Conservation (phyloP, 305 asterid species). For the Fraxinus angustifolia region DNA sequence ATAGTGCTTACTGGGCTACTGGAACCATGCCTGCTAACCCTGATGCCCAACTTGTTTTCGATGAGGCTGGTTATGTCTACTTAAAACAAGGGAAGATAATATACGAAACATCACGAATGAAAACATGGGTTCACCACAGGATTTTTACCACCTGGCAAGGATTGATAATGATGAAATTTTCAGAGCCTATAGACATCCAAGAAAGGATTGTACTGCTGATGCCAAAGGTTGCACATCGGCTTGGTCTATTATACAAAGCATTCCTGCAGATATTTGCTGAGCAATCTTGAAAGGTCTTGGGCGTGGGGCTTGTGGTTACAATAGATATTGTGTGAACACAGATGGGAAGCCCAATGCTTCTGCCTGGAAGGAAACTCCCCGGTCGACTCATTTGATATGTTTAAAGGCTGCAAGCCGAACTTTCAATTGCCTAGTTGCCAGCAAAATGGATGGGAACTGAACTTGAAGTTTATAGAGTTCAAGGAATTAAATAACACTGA, state of each 20-base stretch:
- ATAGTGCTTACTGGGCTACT: constrained; percentile 24
- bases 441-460: constrained; percentile 23
- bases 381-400: constrained; percentile 18
- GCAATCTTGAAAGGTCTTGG: constrained; percentile 13
- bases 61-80: constrained; percentile 28
- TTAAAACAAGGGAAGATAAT: background rate
- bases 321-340: constrained; percentile 30
- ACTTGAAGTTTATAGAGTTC: constrained; percentile 13
- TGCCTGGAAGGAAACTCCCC: constrained; percentile 29
- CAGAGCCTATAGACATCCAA: constrained; percentile 25
- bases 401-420: constrained; percentile 29
- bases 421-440: constrained; percentile 28
- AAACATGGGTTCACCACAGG: constrained; percentile 15
- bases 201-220: constrained; percentile 10
- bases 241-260: constrained; percentile 21
- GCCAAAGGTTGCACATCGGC: constrained; percentile 8
- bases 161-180: constrained; percentile 35
- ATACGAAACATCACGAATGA: background rate
- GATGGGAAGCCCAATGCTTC: constrained; percentile 25
- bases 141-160: constrained; percentile 24
- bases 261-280: constrained; percentile 28
- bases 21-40: background rate
- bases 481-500: constrained; percentile 29
- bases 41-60: constrained; percentile 24
- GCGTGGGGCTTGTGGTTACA: constrained; percentile 36